Evolutionary conservation across 257 asterid genomes (phyloP).

Genomic region (Fraxinus excelsior): DNA sequence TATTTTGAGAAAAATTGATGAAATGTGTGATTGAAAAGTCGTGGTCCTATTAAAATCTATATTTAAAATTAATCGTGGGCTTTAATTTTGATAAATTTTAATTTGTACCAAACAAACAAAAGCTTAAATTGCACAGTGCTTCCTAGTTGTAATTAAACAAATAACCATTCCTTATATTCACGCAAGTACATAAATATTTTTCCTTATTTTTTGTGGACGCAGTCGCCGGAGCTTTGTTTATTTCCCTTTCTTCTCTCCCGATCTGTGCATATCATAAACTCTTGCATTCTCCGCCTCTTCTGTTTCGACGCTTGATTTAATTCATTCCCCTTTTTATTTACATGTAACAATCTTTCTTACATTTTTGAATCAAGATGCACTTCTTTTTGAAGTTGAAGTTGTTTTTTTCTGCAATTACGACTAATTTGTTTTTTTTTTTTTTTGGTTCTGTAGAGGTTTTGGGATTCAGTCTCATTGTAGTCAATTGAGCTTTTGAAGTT

Average conservation of each 20-base stretch:
- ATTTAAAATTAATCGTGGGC: no score
- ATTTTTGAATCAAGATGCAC: neutral
- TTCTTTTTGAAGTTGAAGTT: neutral
- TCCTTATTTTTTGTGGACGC: slow-evolving; percentile 51
- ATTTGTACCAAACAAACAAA: no score
- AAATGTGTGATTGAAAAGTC: no score
- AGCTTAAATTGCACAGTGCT: no score
- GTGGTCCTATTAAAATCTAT: no score
- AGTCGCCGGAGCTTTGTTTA: slow-evolving; percentile 49
- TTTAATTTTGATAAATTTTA: no score
- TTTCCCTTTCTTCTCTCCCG: slow-evolving; percentile 29
- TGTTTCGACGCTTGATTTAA: neutral
- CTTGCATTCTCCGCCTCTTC: slow-evolving; percentile 10
- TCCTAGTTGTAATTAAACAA: neutral
- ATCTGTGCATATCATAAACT: slow-evolving; percentile 31
- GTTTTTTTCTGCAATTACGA: neutral
- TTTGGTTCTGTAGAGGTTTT: neutral
- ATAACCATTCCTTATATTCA: neutral
- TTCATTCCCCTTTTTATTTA: neutral
- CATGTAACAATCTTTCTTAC: neutral
- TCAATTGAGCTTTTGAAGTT: neutral
- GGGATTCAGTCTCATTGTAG: slow-evolving; percentile 31
- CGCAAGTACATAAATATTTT: neutral
- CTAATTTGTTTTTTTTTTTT: neutral
- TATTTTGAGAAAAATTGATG: no score